Base-by-base conservation (phyloP, 1,139 yeast genomes). In the Sugiyamaella novakii region DNA sequence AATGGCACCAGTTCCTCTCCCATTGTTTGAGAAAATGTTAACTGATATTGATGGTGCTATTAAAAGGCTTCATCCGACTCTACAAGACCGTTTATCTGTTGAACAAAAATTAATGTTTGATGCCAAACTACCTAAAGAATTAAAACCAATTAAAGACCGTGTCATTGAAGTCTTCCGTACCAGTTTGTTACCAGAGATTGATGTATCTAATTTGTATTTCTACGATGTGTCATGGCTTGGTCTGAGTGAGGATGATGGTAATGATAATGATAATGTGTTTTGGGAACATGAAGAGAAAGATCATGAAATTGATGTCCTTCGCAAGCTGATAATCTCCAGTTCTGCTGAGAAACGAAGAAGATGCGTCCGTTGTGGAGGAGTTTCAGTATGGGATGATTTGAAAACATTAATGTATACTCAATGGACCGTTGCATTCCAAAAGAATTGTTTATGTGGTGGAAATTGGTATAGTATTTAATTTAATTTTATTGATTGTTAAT, bases 381-480 rank as follows among this genome's bases (percentile, higher is more conserved):
- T 79, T 1, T 79, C 89, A 1, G 70, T 77, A 2, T 68, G 73
- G 30, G 71, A 66, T 7, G 62, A 60, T 22, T 55, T 57, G 22
- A 59, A 59, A 24, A 50, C 58, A 3, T 54, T 58, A 61, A 52
- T 69, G 3, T 63, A 73, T 15, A 77, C 81, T 1, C 76, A 79
- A 51, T 84, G 91, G 88, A 80, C 86, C 0, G 74, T 81, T 72
- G 84, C 85, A 1, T 83, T 84, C 62, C 91, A 84, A 57, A 72
- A 91, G 55, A 79, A 80, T 15, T 87, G 96, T 66, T 71, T 85
- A 19, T 87, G 96, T 65, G 95, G 95, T 0, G 87, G 87, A 43
- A 76, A 83, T 3, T 85, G 92, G 92, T 56, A 56, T 38, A 40
- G 51, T 18, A 42, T 48, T 21, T 39, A 39, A 38, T 42, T 11